Evolutionary conservation across 495 filamentous ascomycete species (phyloP).

Genomic region (Trichoderma orchidacearum): DNA sequence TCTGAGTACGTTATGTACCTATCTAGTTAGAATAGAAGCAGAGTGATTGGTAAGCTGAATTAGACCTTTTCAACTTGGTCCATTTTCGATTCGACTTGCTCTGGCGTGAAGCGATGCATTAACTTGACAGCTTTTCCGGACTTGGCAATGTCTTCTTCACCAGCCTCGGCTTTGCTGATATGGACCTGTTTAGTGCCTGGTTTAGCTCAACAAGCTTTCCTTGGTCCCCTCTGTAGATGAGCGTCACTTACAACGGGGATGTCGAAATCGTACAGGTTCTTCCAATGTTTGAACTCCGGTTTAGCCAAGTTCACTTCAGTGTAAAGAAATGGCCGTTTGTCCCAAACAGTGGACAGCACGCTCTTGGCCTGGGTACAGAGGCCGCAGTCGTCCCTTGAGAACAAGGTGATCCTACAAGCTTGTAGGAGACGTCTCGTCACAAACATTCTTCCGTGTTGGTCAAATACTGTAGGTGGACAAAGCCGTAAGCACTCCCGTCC

Average conservation of each 20-base stretch:
- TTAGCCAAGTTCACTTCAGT: conserved; percentile 69
- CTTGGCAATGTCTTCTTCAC: conserved; percentile 33
- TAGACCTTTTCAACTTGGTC: conserved; percentile 33
- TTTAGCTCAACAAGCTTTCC: not conserved
- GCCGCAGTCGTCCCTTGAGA: conserved; percentile 66
- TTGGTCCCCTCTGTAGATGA: not conserved
- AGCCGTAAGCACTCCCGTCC: too few relatives aligned
- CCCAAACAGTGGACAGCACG: conserved; percentile 56
- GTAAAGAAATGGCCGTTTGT: conserved; percentile 57
- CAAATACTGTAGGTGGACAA: too few relatives aligned
- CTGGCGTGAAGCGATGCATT: conserved; percentile 68
- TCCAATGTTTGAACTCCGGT: conserved; percentile 52
- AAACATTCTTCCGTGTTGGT: too few relatives aligned
- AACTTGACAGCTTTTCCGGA: conserved; percentile 55
- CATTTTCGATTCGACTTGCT: conserved; percentile 58
- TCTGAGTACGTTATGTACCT: conserved; percentile 17
- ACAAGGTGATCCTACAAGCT: conserved; percentile 62
- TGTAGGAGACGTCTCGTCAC: conserved; percentile 31
- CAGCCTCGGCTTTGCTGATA: conserved; percentile 32
- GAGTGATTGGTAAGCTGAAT: not conserved
- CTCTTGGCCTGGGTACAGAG: conserved; percentile 66
- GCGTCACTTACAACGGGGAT: conserved; percentile 55
- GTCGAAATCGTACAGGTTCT: conserved; percentile 77
- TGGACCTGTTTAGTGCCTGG: conserved; percentile 42
- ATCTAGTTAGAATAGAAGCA: not conserved